phyloP scores from a whole-genome alignment of 2,329 filamentous ascomycete species.

The Ilyonectria destructans region DNA sequence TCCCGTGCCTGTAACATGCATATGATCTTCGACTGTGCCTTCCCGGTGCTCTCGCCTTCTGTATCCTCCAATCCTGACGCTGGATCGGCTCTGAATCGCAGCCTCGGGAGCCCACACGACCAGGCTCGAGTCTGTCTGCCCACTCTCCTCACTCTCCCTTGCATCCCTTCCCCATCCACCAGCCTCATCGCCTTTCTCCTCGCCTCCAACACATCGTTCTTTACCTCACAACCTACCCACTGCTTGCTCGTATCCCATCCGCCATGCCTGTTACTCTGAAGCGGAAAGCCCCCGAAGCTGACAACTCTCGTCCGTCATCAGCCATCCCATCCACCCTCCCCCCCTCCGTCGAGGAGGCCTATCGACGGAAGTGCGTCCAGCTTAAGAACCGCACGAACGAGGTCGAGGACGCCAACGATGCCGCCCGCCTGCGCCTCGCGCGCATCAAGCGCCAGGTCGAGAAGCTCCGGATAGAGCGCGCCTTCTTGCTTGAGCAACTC shows the following conservation, averaged over 20 bases:
- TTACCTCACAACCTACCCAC: slow-evolving; percentile 9
- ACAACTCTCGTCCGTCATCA: slow-evolving; percentile 54
- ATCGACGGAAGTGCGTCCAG: slow-evolving; percentile 96
- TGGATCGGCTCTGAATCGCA: slow-evolving; percentile 13
- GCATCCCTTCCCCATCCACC: slow-evolving; percentile 15
- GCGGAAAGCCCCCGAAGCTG: slow-evolving; percentile 56
- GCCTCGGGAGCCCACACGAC: slow-evolving; percentile 21
- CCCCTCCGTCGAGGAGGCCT: slow-evolving; percentile 95
- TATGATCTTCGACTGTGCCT: not conserved
- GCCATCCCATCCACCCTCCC: slow-evolving; percentile 76
- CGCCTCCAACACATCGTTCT: slow-evolving; percentile 12
- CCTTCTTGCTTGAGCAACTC: slow-evolving; percentile 82
- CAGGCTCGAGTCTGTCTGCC: slow-evolving; percentile 20
- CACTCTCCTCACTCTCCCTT: slow-evolving; percentile 16
- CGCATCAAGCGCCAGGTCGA: slow-evolving; percentile 89
- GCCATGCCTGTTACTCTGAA: slow-evolving; percentile 55
- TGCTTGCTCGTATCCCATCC: slow-evolving; percentile 13
- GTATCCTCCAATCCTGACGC: slow-evolving; percentile 6
- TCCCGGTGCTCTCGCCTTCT: not conserved
- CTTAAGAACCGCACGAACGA: slow-evolving; percentile 93
- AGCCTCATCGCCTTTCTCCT: not conserved
- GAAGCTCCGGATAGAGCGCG: slow-evolving; percentile 91
- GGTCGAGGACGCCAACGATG: slow-evolving; percentile 92
- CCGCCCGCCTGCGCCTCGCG: slow-evolving; percentile 82
- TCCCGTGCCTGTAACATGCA: not conserved